Conservation (phyloP, 1,139 yeast genomes). For the Zhuliangozyma blackwelliae region DNA sequence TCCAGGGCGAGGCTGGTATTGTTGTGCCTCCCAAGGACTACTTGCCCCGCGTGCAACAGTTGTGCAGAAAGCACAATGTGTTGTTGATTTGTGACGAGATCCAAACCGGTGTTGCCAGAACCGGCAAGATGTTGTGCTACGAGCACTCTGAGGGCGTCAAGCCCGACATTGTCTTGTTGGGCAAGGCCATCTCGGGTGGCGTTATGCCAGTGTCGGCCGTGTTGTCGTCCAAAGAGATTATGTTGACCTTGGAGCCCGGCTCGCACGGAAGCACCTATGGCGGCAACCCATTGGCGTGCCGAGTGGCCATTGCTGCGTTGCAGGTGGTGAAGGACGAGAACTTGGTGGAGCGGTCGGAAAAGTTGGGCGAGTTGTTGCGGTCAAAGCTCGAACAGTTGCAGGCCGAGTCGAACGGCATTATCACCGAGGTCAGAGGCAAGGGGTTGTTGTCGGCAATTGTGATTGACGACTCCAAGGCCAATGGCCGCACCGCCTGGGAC, state of each 20-base stretch:
- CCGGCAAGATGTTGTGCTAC: slow-evolving; percentile 89
- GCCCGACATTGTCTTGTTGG: slow-evolving; percentile 85
- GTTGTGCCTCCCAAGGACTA: slow-evolving; percentile 89
- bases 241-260: slow-evolving; percentile 90
- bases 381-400: slow-evolving; percentile 62
- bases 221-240: slow-evolving; percentile 78
- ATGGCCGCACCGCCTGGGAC: slow-evolving; percentile 96
- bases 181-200: slow-evolving; percentile 96
- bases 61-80: slow-evolving; percentile 81
- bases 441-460: slow-evolving; percentile 91
- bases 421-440: slow-evolving; percentile 87
- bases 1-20: slow-evolving; percentile 98
- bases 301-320: slow-evolving; percentile 92
- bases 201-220: slow-evolving; percentile 91
- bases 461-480: slow-evolving; percentile 77
- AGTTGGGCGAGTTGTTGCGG: slow-evolving; percentile 68
- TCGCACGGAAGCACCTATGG: slow-evolving; percentile 98
- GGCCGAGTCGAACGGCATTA: slow-evolving; percentile 61
- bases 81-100: slow-evolving; percentile 93
- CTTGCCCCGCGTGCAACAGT: slow-evolving; percentile 63
- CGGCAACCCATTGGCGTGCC: slow-evolving; percentile 94
- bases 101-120: slow-evolving; percentile 97
- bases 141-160: slow-evolving; percentile 77
- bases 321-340: slow-evolving; percentile 86
- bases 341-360: slow-evolving; percentile 72